Evolutionary conservation across 331 rosid species (phyloP), one percentile per base, ranked within the genome.

Genomic region (Malus hybrid): DNA sequence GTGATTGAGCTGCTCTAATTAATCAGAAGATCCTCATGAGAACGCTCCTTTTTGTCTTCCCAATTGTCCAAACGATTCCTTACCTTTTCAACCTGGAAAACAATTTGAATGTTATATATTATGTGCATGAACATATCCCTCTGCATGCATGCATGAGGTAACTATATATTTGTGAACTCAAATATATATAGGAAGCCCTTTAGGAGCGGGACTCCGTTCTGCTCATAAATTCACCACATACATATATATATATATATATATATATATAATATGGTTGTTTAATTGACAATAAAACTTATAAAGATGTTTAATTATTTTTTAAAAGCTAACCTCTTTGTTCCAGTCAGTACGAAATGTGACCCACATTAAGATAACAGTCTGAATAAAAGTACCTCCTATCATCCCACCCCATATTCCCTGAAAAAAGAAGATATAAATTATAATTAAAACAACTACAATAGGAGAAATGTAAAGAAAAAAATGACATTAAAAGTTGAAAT

Each of bases 351-450:
- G 85, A 63, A 44, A 48, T 28, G 89, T 86, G 61, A 73, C 19
- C 87, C 87, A 86, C 28, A 83, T 0, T 27, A 86, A 65, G 55
- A 86, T 86, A 15, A 78, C 2, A 9, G 89, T 86, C 64, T 86
- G 87, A 12, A 86, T 75, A 22, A 80, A 31, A 57, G 85, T 83
- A 16, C 89, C 89, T 28, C 82, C 85, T 10, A 86, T 80, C 87
- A 86, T 86, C 2, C 89, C 87, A 18, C 65, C 39, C 85, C 87
- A 86, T 72, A 86, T 83, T 29, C 89, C 89, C 89, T 85, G 16
- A 15, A 6, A 10, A 54, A 6, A 5, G 8, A 12, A 52, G 24
- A 24, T 24, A 24, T 20, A 28, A 27, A 13, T 10, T 1, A 12
- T 16, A 4, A 1, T 10, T 24, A 31, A 31, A 39, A 39, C 46